Conservation (phyloP, 1,139 yeast genomes). For the Barnettozyma hawaiiensis region DNA sequence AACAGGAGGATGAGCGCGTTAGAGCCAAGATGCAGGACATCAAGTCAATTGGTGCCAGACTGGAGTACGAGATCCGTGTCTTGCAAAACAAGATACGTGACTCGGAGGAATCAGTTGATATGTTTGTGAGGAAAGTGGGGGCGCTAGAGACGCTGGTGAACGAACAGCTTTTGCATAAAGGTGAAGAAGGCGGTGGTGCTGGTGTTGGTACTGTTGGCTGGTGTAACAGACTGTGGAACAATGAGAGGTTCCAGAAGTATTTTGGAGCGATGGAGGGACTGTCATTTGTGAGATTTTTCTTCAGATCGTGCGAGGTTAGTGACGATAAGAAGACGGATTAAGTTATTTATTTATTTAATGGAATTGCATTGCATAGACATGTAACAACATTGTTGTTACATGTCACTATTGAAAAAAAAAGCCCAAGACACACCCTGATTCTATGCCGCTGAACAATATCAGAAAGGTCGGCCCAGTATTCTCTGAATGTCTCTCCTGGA, state of each 20-base stretch:
- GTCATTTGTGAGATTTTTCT: constrained; percentile 2
- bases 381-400: too few species aligned
- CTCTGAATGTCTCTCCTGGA: too few species aligned
- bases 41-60: constrained; percentile 65
- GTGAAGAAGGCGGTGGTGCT: constrained; percentile 30
- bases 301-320: neutral
- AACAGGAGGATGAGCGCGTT: constrained; percentile 33
- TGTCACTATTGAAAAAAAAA: neutral
- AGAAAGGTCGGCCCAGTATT: too few species aligned
- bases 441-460: too few species aligned
- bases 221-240: constrained; percentile 5
- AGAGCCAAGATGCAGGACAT: constrained; percentile 54
- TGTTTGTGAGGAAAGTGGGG: constrained; percentile 41
- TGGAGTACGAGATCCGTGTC: constrained; percentile 74
- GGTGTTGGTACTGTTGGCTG: constrained; percentile 25
- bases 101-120: constrained; percentile 65
- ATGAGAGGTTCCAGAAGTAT: constrained; percentile 7
- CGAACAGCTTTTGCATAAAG: constrained; percentile 3
- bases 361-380: too few species aligned
- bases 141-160: constrained; percentile 28
- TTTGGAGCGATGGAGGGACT: constrained; percentile 2
- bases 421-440: neutral
- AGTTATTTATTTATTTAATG: too few species aligned
- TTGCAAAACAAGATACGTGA: constrained; percentile 71
- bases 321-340: neutral